Evolutionary conservation across 441 rosid species (phyloP).

Genomic region (Francoa sonchifolia): DNA sequence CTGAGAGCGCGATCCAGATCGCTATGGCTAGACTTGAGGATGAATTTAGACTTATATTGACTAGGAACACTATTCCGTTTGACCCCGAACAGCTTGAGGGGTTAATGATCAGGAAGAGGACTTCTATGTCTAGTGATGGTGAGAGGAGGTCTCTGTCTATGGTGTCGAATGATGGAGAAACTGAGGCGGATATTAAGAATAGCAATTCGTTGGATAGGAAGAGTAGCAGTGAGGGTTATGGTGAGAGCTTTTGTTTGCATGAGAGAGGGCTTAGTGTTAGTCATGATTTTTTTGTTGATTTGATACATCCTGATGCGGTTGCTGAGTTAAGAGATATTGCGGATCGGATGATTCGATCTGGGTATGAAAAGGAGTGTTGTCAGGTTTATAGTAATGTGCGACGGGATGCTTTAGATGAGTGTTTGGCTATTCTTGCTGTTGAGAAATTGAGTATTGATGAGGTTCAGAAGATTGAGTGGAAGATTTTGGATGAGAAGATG

Average conservation of each 20-base stretch:
- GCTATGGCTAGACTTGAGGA: conserved; percentile 92
- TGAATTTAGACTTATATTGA: conserved; percentile 69
- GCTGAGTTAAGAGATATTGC: conserved; percentile 68
- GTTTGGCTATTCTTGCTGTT: conserved; percentile 57
- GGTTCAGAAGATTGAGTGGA: conserved; percentile 89
- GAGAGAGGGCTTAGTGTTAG: conserved; percentile 80
- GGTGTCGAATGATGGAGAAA: conserved; percentile 39
- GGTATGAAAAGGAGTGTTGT: conserved; percentile 84
- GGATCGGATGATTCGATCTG: conserved; percentile 71
- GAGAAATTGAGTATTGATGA: conserved; percentile 95
- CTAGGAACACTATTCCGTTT: conserved; percentile 65
- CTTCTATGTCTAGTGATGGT: too few species aligned
- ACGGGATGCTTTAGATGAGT: conserved; percentile 78
- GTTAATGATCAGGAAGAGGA: too few species aligned
- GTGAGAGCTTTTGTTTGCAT: too few species aligned
- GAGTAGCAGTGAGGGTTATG: too few species aligned
- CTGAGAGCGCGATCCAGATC: conserved; percentile 70
- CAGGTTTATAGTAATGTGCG: conserved; percentile 73
- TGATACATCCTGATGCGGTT: conserved; percentile 52
- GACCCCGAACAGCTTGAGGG: conserved; percentile 64
- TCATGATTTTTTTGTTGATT: conserved; percentile 63
- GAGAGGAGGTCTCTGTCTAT: conserved; percentile 55
- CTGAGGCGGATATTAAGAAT: conserved; percentile 55
- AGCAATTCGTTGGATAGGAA: too few species aligned
- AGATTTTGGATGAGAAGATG: conserved; percentile 87